phyloP scores from a whole-genome alignment of 768 basidiomycete genomes.

The Leccinellum albellum region DNA sequence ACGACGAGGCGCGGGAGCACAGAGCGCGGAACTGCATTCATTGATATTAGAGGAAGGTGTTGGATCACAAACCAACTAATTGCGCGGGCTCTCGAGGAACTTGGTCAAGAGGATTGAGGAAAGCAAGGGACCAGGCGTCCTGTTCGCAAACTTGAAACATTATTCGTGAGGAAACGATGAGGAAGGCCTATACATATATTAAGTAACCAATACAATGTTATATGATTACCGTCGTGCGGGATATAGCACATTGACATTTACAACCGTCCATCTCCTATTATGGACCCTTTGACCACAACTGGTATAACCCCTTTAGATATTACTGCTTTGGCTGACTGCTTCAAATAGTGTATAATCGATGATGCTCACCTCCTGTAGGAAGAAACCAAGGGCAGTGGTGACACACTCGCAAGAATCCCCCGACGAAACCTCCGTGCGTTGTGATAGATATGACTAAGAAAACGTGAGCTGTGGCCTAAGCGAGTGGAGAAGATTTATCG shows the following conservation, averaged over 20 bases:
- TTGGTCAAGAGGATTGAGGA: not conserved
- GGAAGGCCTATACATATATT: not conserved
- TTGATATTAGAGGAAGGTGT: not conserved
- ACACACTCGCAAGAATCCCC: slow-evolving; percentile 48
- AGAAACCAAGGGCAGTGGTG: slow-evolving; percentile 43
- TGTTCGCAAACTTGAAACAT: not conserved
- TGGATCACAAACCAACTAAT: not conserved
- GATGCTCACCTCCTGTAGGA: slow-evolving; percentile 62
- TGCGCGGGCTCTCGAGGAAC: not conserved
- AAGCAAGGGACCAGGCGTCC: not conserved
- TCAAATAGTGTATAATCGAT: not conserved
- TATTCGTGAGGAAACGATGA: not conserved
- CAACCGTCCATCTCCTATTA: not conserved
- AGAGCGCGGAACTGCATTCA: not conserved
- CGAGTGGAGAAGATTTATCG: not conserved
- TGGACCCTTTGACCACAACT: slow-evolving; percentile 20
- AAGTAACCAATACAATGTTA: not conserved
- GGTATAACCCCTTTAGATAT: slow-evolving; percentile 22
- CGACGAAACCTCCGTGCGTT: slow-evolving; percentile 60
- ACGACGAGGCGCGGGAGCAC: not conserved
- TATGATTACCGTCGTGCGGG: not conserved
- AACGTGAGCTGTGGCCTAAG: not conserved
- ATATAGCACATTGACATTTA: not conserved
- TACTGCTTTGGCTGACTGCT: not conserved
- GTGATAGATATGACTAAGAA: slow-evolving; percentile 62